Evolutionary conservation across 768 basidiomycete genomes (phyloP), one percentile per base, ranked within the genome.

Genomic region (Suillus clintonianus): DNA sequence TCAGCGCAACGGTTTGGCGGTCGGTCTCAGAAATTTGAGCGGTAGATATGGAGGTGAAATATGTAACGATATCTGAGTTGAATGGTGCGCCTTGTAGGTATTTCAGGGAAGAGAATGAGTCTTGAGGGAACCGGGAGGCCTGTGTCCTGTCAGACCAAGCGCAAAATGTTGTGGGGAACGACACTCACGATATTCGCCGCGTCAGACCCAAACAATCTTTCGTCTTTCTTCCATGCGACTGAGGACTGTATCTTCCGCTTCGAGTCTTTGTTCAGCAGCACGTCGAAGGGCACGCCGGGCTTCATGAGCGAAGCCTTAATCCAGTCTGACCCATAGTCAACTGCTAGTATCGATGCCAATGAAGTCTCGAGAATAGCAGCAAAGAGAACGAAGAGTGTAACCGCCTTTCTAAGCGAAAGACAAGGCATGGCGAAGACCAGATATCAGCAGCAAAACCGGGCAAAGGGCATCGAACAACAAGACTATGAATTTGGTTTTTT

Each of bases 271-370:
- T 98, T 97, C 62, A 99, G 82, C 32, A 99, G 83, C 36, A 99
- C 93, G 78, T 99, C 97, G 70, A 99, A 97, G 5, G 97, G 95
- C 37, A 92, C 78, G 51, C 94, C 95, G 1, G 95, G 95, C 72
- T 95, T 96, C 84, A 98, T 90, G 62, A 99, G 80, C 5, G 95
- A 96, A 34, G 95, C 93, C 78, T 98, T 99, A 72, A 96, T 98
- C 85, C 89, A 96, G 79, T 99, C 97, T 19, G 93, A 86, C 73
- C 97, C 97, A 85, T 97, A 98, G 87, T 99, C 97, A 72, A 99
- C 93, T 22, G 96, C 96, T 55, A 99, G 86, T 14, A 99, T 85
- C 3, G 95, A 87, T 24, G 89, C 91, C 47, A 85, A 77, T n/a
- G 81, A 78, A 48, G 79, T 72, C 51, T 74, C 63, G 60, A 74